These are phyloP conservation scores for Ganoderma lingzhi DNA, from an alignment of 1,284 basidiomycete species.

Conservation along the genomic window DNA sequence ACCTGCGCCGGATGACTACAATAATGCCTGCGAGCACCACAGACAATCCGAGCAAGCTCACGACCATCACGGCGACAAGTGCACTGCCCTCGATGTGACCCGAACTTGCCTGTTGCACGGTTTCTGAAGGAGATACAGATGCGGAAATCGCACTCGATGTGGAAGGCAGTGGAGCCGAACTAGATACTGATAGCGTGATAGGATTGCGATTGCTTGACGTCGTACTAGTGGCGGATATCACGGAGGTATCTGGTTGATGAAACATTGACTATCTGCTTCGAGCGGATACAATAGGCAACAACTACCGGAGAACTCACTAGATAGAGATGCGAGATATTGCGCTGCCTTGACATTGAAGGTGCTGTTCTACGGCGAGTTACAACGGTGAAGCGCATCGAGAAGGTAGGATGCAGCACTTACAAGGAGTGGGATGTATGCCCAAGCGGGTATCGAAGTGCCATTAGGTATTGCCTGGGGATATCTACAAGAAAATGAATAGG, in stretches of 20 bases:
- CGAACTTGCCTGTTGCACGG: background rate
- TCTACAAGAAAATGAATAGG: background rate
- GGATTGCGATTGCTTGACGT: background rate
- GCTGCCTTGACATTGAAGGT: background rate
- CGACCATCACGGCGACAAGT: background rate
- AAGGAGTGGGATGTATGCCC: slow-evolving; percentile 3
- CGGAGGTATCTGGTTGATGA: background rate
- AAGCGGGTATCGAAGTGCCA: background rate
- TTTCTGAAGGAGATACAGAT: background rate
- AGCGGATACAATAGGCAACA: background rate
- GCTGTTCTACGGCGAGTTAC: background rate
- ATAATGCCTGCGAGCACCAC: background rate
- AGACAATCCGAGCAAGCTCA: background rate
- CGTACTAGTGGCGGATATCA: background rate
- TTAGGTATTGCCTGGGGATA: background rate
- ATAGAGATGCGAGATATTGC: background rate
- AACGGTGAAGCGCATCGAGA: background rate
- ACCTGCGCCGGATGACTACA: background rate
- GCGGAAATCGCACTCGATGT: background rate
- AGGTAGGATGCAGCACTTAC: background rate
- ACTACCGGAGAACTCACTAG: background rate
- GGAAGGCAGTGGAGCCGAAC: background rate
- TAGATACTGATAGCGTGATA: background rate
- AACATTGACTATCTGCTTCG: background rate
- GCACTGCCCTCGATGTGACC: background rate